A percentile compares a stretch with the other conserved stretches of the same genome.
Conservation (phyloP, 176 grass and related monocot species). For the Phyllostachys edulis region DNA sequence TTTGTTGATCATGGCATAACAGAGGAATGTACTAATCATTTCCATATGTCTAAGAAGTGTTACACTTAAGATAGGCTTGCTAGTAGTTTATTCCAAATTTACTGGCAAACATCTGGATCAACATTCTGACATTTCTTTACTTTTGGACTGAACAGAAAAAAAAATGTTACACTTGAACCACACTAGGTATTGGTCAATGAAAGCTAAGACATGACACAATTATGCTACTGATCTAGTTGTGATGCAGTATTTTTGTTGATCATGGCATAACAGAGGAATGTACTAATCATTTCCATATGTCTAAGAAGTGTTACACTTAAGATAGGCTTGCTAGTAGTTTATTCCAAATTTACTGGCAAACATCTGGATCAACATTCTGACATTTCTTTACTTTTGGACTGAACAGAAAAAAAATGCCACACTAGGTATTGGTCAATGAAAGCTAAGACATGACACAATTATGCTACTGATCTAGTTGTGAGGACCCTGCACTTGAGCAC, state of each 20-base stretch:
- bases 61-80: neutral
- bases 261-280: slow-evolving; percentile 27
- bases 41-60: neutral
- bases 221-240: slow-evolving; percentile 35
- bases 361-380: slow-evolving; percentile 22
- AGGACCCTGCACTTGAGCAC: slow-evolving; percentile 85
- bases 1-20: slow-evolving; percentile 34
- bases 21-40: slow-evolving; percentile 1
- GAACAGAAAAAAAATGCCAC: neutral
- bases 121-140: slow-evolving; percentile 16
- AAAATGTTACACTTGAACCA: neutral
- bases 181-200: slow-evolving; percentile 9
- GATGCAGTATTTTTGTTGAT: slow-evolving; percentile 31
- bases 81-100: slow-evolving; percentile 20
- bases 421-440: slow-evolving; percentile 7
- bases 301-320: neutral
- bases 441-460: slow-evolving; percentile 16
- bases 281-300: neutral
- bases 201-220: slow-evolving; percentile 9
- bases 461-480: slow-evolving; percentile 33
- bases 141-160: neutral
- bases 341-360: slow-evolving; percentile 20
- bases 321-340: neutral
- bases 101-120: slow-evolving; percentile 23
- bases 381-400: slow-evolving; percentile 11